Percentiles rank a stretch among this genome's conserved stretches.
Evolutionary conservation across 768 basidiomycete species (phyloP).

Genomic region (Lactifluus pinguis): DNA sequence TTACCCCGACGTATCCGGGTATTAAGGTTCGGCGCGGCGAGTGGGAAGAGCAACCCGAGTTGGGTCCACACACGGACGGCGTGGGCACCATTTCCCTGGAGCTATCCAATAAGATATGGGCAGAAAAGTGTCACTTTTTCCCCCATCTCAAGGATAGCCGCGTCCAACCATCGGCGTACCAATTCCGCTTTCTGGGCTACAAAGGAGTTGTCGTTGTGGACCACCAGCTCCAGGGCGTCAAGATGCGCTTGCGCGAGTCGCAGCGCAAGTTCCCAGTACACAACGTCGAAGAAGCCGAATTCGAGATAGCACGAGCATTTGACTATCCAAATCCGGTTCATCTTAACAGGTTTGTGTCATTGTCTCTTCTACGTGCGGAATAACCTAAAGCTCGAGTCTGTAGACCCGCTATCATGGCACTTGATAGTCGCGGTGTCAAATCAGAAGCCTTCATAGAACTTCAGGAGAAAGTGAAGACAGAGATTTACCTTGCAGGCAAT

Average conservation of each 20-base stretch:
- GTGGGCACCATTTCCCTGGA: slow-evolving; percentile 66
- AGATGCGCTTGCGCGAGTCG: slow-evolving; percentile 61
- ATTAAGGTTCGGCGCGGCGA: slow-evolving; percentile 45
- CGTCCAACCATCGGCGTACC: slow-evolving; percentile 37
- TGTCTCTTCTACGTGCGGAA: background rate
- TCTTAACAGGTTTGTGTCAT: slow-evolving; percentile 54
- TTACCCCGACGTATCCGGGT: slow-evolving; percentile 73
- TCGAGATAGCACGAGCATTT: slow-evolving; percentile 67
- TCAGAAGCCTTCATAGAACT: slow-evolving; percentile 49
- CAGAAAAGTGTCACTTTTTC: slow-evolving; percentile 36
- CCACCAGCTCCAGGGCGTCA: slow-evolving; percentile 42
- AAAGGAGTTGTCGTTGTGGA: slow-evolving; percentile 79
- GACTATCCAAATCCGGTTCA: slow-evolving; percentile 51
- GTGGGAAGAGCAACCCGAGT: slow-evolving; percentile 57
- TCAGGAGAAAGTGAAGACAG: slow-evolving; percentile 49
- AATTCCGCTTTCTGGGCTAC: slow-evolving; percentile 72
- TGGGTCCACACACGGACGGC: slow-evolving; percentile 66
- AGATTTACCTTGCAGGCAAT: slow-evolving; percentile 51
- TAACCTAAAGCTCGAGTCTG: background rate
- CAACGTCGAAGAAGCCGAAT: slow-evolving; percentile 37
- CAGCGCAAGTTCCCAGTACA: slow-evolving; percentile 68
- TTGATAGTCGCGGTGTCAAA: slow-evolving; percentile 67
- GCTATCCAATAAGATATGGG: slow-evolving; percentile 54
- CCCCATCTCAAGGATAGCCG: background rate
- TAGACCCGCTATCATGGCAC: slow-evolving; percentile 67